A percentile compares a stretch with the other conserved stretches of the same genome.
Conservation (phyloP, 176 grass and related monocot species). For the Aegilops longissima region DNA sequence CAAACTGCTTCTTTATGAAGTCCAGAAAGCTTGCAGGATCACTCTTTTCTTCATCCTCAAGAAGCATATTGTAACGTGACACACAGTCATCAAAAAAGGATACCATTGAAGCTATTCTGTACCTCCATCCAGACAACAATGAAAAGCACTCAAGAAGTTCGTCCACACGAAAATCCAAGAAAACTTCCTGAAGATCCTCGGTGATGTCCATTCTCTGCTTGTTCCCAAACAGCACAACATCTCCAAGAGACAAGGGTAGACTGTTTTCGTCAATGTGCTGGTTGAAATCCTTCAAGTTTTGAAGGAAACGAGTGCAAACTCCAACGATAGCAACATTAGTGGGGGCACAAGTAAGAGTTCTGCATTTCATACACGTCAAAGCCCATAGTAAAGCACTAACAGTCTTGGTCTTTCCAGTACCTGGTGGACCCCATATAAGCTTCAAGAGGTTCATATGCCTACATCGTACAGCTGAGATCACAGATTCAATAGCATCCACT, state of each 20-base stretch:
- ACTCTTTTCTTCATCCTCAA: slow-evolving; percentile 21
- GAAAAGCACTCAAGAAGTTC: slow-evolving; percentile 66
- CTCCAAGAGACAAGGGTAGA: slow-evolving; percentile 43
- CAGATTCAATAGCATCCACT: slow-evolving; percentile 47
- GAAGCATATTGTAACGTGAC: slow-evolving; percentile 47
- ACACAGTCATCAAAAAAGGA: slow-evolving; percentile 54
- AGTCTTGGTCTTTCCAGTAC: slow-evolving; percentile 83
- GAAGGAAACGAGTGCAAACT: slow-evolving; percentile 61
- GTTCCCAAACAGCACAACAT: slow-evolving; percentile 68
- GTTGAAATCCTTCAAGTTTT: slow-evolving; percentile 47
- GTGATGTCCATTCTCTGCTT: slow-evolving; percentile 62
- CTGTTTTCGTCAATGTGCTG: background rate
- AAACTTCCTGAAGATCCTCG: slow-evolving; percentile 62
- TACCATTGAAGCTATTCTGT: slow-evolving; percentile 49
- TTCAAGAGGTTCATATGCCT: slow-evolving; percentile 44
- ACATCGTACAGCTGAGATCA: slow-evolving; percentile 44
- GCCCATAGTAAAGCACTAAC: slow-evolving; percentile 52
- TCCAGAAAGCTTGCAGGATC: slow-evolving; percentile 33
- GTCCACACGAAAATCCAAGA: slow-evolving; percentile 66
- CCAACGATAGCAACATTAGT: slow-evolving; percentile 83
- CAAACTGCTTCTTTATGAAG: slow-evolving; percentile 60
- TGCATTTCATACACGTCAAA: slow-evolving; percentile 50
- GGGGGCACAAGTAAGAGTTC: slow-evolving; percentile 75
- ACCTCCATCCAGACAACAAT: slow-evolving; percentile 48
- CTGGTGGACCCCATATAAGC: slow-evolving; percentile 89